Evolutionary conservation across 495 filamentous ascomycete species (phyloP).

Genomic region (Aspergillus carlsbadensis): DNA sequence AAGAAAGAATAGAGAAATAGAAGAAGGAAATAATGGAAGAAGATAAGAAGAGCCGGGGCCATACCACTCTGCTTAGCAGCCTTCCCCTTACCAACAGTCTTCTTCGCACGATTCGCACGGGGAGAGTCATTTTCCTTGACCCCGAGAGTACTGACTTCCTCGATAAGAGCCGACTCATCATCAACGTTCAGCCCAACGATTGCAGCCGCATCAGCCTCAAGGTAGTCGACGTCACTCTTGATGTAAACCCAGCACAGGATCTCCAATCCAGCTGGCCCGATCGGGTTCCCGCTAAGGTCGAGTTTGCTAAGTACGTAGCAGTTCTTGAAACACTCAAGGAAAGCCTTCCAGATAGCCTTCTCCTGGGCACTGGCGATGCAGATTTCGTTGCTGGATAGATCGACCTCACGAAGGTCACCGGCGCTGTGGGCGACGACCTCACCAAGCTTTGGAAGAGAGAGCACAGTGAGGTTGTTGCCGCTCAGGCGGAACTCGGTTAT

Average conservation of each 20-base stretch:
- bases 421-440: conserved; percentile 35
- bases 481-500: conserved; percentile 48
- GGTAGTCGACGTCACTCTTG: conserved; percentile 34
- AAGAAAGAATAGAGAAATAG: too few relatives aligned
- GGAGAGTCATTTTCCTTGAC: conserved; percentile 19
- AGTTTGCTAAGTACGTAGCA: conserved; percentile 46
- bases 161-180: conserved; percentile 6
- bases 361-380: conserved; percentile 31
- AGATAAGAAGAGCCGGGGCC: neutral
- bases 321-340: conserved; percentile 40
- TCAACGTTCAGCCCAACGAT: conserved; percentile 11
- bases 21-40: too few relatives aligned
- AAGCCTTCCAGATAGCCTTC: conserved; percentile 40
- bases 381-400: conserved; percentile 47
- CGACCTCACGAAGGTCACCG: conserved; percentile 47
- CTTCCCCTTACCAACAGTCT: conserved; percentile 24
- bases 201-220: conserved; percentile 21
- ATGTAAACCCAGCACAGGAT: conserved; percentile 42
- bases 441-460: conserved; percentile 36
- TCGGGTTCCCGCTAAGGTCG: conserved; percentile 43
- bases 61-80: conserved; percentile 15
- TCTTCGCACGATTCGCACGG: conserved; percentile 12
- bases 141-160: neutral
- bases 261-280: conserved; percentile 43
- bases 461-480: conserved; percentile 39